Conservation (phyloP, 2,329 filamentous ascomycete species). For the Talaromyces sp. region DNA sequence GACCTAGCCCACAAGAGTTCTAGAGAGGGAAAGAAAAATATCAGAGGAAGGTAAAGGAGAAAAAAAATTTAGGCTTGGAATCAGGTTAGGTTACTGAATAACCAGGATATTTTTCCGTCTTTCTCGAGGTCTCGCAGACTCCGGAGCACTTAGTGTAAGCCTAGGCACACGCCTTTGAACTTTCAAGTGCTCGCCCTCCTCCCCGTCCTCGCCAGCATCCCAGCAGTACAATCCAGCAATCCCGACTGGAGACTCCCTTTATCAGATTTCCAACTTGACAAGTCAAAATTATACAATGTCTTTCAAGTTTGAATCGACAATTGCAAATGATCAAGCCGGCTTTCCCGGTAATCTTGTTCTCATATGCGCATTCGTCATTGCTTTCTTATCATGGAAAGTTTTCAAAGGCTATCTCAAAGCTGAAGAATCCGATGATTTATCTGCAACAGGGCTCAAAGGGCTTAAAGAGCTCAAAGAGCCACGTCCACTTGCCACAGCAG, state of each 20-base stretch:
- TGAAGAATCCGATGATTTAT: neutral
- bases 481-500: neutral
- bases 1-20: neutral
- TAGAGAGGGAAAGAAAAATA: neutral
- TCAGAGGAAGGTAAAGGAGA: neutral
- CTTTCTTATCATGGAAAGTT: neutral
- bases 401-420: neutral
- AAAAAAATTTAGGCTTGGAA: neutral
- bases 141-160: neutral
- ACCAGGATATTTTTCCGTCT: neutral
- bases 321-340: neutral
- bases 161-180: neutral
- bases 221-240: neutral
- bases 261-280: neutral
- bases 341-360: neutral
- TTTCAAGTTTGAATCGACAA: neutral
- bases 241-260: neutral
- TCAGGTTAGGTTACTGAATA: neutral
- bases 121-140: neutral
- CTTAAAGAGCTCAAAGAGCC: neutral
- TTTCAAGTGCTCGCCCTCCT: neutral
- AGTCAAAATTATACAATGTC: neutral
- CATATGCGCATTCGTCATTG: neutral
- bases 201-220: neutral
- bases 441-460: neutral